Base-by-base conservation (phyloP, 2,329 filamentous ascomycete genomes). In the Sordariomycetes sp. region DNA sequence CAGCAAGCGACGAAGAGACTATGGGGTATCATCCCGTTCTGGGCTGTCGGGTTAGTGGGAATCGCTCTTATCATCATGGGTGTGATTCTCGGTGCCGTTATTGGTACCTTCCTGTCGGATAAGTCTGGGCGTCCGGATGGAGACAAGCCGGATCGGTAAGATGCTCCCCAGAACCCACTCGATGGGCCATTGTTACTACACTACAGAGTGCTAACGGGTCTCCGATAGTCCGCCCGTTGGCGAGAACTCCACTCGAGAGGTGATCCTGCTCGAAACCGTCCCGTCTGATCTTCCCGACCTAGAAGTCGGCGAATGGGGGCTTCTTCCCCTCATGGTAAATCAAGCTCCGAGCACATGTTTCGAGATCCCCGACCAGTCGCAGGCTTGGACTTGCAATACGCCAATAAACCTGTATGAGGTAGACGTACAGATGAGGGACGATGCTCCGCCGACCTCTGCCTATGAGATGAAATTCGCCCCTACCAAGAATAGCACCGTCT, bases 351-450 rank as follows among this genome's bases (percentile, higher is more conserved):
- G 74, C 48, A 74, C 76, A 0, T 89, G 86, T 66, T 75, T 89
- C 60, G 74, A 75, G 35, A 75, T 86, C 59, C 72, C 76, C 0
- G 74, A 68, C 0, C 78, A 85, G 63, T 71, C 74, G n/a, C 68
- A 75, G 55, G 80, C 85, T 1, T 89, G 86, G 86, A 80, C 75
- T 60, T 89, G 86, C 66, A 74, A 80, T 14, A 73, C 87, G 34
- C 71, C 74, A 1, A 72, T 74, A 53, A 70, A 71, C 6, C 70
- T 74, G 52, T 76, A 78, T 55, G 68, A 71, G 1, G 68, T 82
- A 69, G 68, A 71, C 1, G 68, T 83, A 20, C 62, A 60, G 22
- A 64, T 59, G 28, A 61, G 69, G 3, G 53, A 60, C 3, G 63
- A 68, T 16, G 65, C 62, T 55, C 63, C 62, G 18, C 64, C 63